These are phyloP conservation scores for Astrothelium subdiscretum DNA, from an alignment of 495 filamentous ascomycete genomes.

Conservation along the genomic window DNA sequence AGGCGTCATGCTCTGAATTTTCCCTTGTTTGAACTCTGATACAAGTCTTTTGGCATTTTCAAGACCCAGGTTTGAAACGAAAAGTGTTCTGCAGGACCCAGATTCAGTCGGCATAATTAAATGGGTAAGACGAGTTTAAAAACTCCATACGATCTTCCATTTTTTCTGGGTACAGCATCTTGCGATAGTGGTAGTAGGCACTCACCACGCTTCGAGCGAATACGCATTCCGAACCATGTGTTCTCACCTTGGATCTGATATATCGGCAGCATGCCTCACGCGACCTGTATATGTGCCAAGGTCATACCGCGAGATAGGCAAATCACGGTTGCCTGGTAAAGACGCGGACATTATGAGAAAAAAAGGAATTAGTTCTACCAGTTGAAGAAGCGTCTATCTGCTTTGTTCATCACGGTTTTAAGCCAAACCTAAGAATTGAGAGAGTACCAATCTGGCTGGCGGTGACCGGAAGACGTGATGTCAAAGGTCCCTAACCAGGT, in stretches of 20 bases:
- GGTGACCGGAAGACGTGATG: no score
- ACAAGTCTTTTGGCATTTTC: slow-evolving; percentile 73
- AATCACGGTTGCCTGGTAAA: slow-evolving; percentile 71
- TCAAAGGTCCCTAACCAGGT: no score
- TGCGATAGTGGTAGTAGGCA: slow-evolving; percentile 14
- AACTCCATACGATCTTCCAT: slow-evolving; percentile 3
- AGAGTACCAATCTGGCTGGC: no score
- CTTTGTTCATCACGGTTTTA: no score
- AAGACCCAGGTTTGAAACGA: slow-evolving; percentile 63
- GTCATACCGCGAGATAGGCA: slow-evolving; percentile 85
- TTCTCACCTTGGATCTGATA: slow-evolving; percentile 90
- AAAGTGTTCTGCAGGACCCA: slow-evolving; percentile 52
- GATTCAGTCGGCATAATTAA: not conserved
- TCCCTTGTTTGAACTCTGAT: slow-evolving; percentile 68
- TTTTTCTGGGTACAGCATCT: slow-evolving; percentile 1
- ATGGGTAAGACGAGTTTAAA: not conserved
- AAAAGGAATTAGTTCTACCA: no score
- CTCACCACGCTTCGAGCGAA: slow-evolving; percentile 22
- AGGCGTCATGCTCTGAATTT: slow-evolving; percentile 66
- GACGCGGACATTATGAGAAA: slow-evolving; percentile 66
- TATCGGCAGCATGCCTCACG: slow-evolving; percentile 76
- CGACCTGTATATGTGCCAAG: slow-evolving; percentile 89
- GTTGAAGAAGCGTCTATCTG: no score
- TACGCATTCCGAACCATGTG: slow-evolving; percentile 15
- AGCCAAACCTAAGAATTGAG: no score